A percentile compares a stretch with the other conserved stretches of the same genome.
phyloP scores from a whole-genome alignment of 768 basidiomycete genomes.

The Pleurotus djamor region DNA sequence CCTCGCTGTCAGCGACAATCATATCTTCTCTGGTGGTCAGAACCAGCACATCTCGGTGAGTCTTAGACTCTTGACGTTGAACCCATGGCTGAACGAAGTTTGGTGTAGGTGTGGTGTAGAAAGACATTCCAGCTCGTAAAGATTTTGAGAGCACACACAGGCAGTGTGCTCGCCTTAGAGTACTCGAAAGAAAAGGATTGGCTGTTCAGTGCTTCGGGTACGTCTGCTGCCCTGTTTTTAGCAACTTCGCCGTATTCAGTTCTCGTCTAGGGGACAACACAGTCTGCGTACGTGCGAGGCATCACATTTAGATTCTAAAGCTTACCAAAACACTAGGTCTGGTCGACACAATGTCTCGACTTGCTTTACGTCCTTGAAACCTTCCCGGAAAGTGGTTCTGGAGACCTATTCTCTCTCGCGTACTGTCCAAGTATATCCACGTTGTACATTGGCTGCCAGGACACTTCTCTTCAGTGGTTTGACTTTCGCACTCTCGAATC shows the following conservation, averaged over 20 bases:
- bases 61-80: not conserved
- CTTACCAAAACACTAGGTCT: constrained; percentile 51
- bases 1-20: constrained; percentile 64
- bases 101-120: constrained; percentile 81
- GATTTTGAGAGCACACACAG: constrained; percentile 77
- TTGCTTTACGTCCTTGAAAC: constrained; percentile 75
- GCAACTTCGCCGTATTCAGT: not conserved
- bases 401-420: constrained; percentile 83
- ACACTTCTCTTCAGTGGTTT: constrained; percentile 92
- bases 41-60: constrained; percentile 72
- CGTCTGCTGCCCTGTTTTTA: constrained; percentile 11
- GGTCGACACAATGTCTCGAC: constrained; percentile 70
- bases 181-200: constrained; percentile 74
- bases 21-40: constrained; percentile 86
- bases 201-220: constrained; percentile 91
- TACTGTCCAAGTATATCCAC: constrained; percentile 72
- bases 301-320: not conserved
- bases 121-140: constrained; percentile 63
- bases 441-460: constrained; percentile 87
- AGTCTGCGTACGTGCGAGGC: constrained; percentile 56
- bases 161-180: constrained; percentile 79
- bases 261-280: constrained; percentile 75
- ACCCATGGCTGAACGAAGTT: not conserved
- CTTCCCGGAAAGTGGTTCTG: constrained; percentile 76
- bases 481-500: constrained; percentile 40